These are phyloP conservation scores for Apodospora peruviana DNA, from an alignment of 495 filamentous ascomycete species.

Conservation along the genomic window DNA sequence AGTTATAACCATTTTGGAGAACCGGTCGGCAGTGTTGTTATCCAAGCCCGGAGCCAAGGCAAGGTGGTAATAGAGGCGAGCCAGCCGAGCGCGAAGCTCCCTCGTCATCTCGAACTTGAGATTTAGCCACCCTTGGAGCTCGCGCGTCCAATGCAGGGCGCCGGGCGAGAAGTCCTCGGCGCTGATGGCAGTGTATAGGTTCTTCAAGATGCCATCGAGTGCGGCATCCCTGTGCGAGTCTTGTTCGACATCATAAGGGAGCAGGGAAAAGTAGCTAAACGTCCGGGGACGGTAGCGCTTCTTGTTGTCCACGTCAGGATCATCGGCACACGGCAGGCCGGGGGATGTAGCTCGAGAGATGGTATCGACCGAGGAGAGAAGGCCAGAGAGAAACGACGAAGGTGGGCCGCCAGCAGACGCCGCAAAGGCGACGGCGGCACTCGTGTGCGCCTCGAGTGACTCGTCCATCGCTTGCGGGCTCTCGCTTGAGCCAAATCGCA, in stretches of 20 bases:
- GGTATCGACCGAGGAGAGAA: constrained; percentile 31
- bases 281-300: constrained; percentile 80
- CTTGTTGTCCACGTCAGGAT: constrained; percentile 30
- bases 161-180: constrained; percentile 92
- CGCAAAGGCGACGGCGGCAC: constrained; percentile 16
- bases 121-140: constrained; percentile 89
- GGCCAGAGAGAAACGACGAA: constrained; percentile 16
- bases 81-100: constrained; percentile 73
- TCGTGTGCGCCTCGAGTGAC: constrained; percentile 17
- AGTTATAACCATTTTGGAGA: constrained; percentile 92
- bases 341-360: constrained; percentile 46
- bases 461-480: constrained; percentile 22
- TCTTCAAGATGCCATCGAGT: constrained; percentile 78
- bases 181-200: constrained; percentile 85
- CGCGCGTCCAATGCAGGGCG: constrained; percentile 93
- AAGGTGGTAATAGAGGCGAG: constrained; percentile 91
- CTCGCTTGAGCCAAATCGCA: neutral
- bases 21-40: constrained; percentile 73
- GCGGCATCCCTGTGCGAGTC: constrained; percentile 65
- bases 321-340: constrained; percentile 29
- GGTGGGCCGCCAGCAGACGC: constrained; percentile 15
- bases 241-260: constrained; percentile 83
- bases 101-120: constrained; percentile 94
- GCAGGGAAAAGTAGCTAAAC: constrained; percentile 81
- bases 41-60: constrained; percentile 88